Evolutionary conservation across 2,329 filamentous ascomycete genomes (phyloP).

Genomic region (Lithohypha guttulata): DNA sequence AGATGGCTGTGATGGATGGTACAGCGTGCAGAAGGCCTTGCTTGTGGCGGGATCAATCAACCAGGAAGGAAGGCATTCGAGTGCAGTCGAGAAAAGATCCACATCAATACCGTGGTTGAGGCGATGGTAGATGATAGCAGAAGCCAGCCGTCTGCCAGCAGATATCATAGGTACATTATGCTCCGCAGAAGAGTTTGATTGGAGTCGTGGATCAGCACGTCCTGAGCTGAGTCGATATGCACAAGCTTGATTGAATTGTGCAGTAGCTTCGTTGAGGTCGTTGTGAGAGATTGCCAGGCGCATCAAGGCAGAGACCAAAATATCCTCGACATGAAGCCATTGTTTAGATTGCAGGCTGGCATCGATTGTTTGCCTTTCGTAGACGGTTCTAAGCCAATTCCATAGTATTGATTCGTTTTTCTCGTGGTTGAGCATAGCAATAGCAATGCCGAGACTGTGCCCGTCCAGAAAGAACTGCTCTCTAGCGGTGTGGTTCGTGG

Average conservation of each 20-base stretch:
- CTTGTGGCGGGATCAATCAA: conserved; percentile 18
- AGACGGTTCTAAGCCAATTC: conserved; percentile 18
- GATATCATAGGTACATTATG: neutral
- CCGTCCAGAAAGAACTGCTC: conserved; percentile 13
- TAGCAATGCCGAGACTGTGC: conserved; percentile 8
- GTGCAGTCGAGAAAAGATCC: conserved; percentile 27
- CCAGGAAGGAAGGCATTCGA: conserved; percentile 21
- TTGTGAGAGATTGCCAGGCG: conserved; percentile 11
- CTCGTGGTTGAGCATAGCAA: conserved; percentile 14
- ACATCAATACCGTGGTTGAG: conserved; percentile 22
- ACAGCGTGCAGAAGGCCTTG: conserved; percentile 26
- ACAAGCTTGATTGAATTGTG: conserved; percentile 18
- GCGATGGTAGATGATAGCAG: conserved; percentile 23
- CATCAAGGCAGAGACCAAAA: conserved; percentile 18
- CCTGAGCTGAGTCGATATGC: conserved; percentile 11
- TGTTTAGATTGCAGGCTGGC: neutral
- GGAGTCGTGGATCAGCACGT: neutral
- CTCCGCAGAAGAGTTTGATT: neutral
- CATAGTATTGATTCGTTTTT: conserved; percentile 21
- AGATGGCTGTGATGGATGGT: conserved; percentile 30
- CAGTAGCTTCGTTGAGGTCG: conserved; percentile 14
- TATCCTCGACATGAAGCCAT: conserved; percentile 16
- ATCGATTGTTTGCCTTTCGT: conserved; percentile 11
- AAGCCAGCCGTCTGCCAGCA: conserved; percentile 18
- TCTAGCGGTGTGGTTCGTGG: conserved; percentile 11